phyloP scores from a whole-genome alignment of 139 green algal species.

The Raphidocelis subcapitata region DNA sequence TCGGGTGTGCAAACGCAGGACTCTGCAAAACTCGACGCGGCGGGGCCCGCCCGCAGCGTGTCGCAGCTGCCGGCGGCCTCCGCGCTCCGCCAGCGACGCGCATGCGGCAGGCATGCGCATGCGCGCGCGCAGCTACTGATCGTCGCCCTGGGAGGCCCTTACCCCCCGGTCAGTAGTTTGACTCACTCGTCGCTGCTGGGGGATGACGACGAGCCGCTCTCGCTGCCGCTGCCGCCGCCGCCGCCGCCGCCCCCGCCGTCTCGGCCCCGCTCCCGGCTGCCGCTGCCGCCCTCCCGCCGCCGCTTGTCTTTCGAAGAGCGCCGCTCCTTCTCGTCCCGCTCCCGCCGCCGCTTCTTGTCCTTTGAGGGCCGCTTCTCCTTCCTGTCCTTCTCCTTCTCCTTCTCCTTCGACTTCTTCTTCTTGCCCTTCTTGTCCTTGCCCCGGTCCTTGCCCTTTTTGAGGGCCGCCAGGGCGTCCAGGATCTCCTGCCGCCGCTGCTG shows the following conservation, averaged over 20 bases:
- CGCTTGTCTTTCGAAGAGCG: not conserved
- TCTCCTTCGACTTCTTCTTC: constrained; percentile 20
- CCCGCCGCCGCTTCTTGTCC: constrained; percentile 29
- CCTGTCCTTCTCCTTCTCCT: constrained; percentile 14
- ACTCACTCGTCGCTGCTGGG: too few relatives aligned
- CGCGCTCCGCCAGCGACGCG: too few relatives aligned
- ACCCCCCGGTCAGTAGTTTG: too few relatives aligned
- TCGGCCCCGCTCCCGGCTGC: not conserved
- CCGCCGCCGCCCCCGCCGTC: not conserved
- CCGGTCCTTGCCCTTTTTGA: constrained; percentile 28
- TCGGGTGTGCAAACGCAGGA: too few relatives aligned
- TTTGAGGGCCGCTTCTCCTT: constrained; percentile 18
- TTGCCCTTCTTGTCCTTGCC: constrained; percentile 32
- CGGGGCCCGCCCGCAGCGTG: too few relatives aligned
- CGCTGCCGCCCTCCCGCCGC: not conserved
- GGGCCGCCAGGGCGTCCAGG: constrained; percentile 15
- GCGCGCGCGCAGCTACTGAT: too few relatives aligned
- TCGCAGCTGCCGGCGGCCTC: too few relatives aligned
- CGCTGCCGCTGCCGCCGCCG: not conserved
- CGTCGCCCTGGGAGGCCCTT: too few relatives aligned
- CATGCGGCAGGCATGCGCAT: too few relatives aligned
- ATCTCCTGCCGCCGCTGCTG: constrained; percentile 9
- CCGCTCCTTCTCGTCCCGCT: not conserved
- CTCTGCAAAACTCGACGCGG: too few relatives aligned
- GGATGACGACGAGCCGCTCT: too few relatives aligned